Percentiles rank a stretch among this genome's conserved stretches.
Evolutionary conservation across 2,329 filamentous ascomycete genomes (phyloP).

Genomic region (Aspergillus fructus): DNA sequence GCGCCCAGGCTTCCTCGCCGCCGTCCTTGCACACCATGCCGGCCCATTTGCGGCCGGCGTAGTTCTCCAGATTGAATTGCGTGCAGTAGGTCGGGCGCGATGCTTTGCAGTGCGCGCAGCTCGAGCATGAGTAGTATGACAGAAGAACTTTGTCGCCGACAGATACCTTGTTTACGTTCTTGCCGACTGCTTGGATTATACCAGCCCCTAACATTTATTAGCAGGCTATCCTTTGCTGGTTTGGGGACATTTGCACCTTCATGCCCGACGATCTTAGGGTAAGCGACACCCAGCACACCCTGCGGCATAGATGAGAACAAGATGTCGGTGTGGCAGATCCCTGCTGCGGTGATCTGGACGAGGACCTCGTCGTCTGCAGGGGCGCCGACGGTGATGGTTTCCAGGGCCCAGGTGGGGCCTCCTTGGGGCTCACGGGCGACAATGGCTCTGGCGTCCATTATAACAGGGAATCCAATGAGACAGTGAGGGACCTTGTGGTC

Average conservation of each 20-base stretch:
- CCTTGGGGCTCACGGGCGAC: conserved; percentile 1
- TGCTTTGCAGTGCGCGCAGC: conserved; percentile 30
- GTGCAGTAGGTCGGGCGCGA: conserved; percentile 31
- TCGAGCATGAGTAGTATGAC: conserved; percentile 33
- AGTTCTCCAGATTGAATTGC: conserved; percentile 13
- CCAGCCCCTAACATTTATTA: conserved; percentile 16
- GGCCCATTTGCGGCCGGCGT: conserved; percentile 1
- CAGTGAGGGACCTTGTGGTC: no score
- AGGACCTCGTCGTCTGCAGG: conserved; percentile 19
- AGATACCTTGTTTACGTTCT: conserved; percentile 12
- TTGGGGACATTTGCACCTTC: conserved; percentile 12
- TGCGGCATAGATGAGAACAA: conserved; percentile 10
- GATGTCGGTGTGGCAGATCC: conserved; percentile 21
- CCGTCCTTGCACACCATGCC: background rate
- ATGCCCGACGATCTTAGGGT: conserved; percentile 30
- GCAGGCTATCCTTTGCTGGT: no score
- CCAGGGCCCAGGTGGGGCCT: background rate
- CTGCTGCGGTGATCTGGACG: conserved; percentile 15
- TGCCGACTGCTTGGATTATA: conserved; percentile 14
- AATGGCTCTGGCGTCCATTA: conserved; percentile 1
- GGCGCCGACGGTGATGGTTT: background rate
- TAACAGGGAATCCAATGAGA: no score
- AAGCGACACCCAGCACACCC: conserved; percentile 12
- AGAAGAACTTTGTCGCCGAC: conserved; percentile 32
- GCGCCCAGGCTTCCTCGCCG: background rate